Conservation (phyloP, 257 asterid species). For the Datura wrightii region DNA sequence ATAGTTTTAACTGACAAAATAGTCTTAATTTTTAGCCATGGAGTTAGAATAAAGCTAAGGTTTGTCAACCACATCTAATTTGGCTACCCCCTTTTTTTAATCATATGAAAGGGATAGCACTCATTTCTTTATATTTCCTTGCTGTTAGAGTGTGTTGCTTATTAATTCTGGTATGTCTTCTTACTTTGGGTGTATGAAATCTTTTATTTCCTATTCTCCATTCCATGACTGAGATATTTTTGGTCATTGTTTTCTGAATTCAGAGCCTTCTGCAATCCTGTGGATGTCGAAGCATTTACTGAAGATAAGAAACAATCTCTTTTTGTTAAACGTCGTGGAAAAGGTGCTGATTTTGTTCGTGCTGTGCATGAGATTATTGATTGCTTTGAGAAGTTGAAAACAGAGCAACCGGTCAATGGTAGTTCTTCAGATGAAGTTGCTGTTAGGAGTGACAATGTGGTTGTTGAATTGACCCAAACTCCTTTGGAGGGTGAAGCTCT, state of each 20-base stretch:
- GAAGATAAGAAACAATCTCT: constrained; percentile 84
- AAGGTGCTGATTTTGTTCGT: constrained; percentile 86
- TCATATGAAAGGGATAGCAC: neutral
- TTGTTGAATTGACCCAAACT: constrained; percentile 49
- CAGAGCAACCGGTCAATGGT: constrained; percentile 50
- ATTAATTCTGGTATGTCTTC: constrained; percentile 9
- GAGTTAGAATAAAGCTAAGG: neutral
- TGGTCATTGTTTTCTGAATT: constrained; percentile 33
- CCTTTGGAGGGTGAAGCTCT: constrained; percentile 49
- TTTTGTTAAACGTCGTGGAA: constrained; percentile 81
- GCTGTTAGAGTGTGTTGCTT: neutral
- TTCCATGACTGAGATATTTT: constrained; percentile 28
- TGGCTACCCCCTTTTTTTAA: neutral
- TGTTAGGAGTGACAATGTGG: constrained; percentile 45
- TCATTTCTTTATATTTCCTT: neutral
- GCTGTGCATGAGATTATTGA: constrained; percentile 80
- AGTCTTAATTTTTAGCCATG: neutral
- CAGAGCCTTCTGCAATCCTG: constrained; percentile 97
- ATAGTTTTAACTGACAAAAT: neutral
- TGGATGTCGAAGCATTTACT: constrained; percentile 88
- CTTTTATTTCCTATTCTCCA: constrained; percentile 14
- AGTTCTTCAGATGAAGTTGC: constrained; percentile 47
- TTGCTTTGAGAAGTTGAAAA: constrained; percentile 74
- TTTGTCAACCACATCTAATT: neutral
- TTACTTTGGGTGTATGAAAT: neutral